A percentile compares a stretch with the other conserved stretches of the same genome.
Conservation (phyloP, 2,329 filamentous ascomycete species). For the Tolypocladium ovalisporum region DNA sequence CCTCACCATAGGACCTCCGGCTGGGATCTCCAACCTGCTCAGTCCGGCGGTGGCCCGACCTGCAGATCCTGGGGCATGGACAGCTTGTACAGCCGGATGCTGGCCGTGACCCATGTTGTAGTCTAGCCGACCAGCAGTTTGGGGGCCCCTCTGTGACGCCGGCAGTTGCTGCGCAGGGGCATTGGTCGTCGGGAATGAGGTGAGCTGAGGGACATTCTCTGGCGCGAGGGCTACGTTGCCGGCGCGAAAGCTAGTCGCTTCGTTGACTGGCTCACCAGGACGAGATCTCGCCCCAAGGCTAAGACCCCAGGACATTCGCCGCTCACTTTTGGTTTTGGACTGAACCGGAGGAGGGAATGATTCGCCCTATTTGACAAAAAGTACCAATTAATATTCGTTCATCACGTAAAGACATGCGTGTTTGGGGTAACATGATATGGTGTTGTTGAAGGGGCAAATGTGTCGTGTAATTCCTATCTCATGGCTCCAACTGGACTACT, state of each 20-base stretch:
- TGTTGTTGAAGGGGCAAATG: constrained; percentile 9
- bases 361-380: constrained; percentile 22
- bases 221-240: constrained; percentile 6
- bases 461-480: constrained; percentile 31
- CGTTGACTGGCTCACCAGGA: constrained; percentile 11
- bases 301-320: constrained; percentile 34
- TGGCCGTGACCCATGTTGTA: neutral
- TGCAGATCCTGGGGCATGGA: neutral
- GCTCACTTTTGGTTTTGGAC: constrained; percentile 25
- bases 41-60: constrained; percentile 5
- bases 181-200: constrained; percentile 5
- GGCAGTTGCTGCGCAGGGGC: neutral
- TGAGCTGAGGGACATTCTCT: constrained; percentile 4
- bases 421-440: constrained; percentile 5
- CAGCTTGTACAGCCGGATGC: neutral
- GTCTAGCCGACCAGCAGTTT: neutral
- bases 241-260: constrained; percentile 7
- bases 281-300: constrained; percentile 22
- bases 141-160: neutral
- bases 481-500: constrained; percentile 17
- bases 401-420: constrained; percentile 14
- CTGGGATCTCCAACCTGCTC: constrained; percentile 6
- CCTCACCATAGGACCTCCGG: neutral
- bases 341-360: constrained; percentile 20
- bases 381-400: constrained; percentile 23